These are phyloP conservation scores for Mortierella antarctica DNA, from an alignment of 192 early-diverging fungal species.

Conservation along the genomic window DNA sequence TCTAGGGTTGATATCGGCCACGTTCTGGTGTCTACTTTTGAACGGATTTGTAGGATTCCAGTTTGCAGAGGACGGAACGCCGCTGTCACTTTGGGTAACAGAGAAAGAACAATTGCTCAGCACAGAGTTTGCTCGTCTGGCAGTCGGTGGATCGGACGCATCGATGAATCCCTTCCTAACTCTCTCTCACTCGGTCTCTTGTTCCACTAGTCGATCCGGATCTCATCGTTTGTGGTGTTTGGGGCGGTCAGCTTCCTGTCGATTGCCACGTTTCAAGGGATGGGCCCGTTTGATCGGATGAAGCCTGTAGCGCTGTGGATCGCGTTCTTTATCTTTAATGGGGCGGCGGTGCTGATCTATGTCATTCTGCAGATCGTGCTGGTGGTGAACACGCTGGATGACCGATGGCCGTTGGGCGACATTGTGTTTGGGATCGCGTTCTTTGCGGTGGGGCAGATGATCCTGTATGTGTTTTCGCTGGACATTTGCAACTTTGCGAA, in stretches of 20 bases:
- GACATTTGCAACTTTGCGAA: conserved; percentile 89
- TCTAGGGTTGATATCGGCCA: conserved; percentile 83
- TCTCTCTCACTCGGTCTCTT: neutral
- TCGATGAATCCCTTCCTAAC: neutral
- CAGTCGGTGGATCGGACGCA: neutral
- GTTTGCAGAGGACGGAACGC: conserved; percentile 96
- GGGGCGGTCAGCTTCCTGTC: conserved; percentile 80
- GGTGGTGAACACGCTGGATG: conserved; percentile 95
- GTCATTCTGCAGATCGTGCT: conserved; percentile 91
- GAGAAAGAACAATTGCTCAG: neutral
- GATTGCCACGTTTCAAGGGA: conserved; percentile 83
- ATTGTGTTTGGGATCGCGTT: conserved; percentile 90
- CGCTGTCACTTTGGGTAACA: conserved; percentile 90
- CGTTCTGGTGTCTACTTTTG: conserved; percentile 92
- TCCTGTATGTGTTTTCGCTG: conserved; percentile 82
- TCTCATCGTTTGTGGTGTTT: conserved; percentile 86
- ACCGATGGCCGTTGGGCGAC: conserved; percentile 96
- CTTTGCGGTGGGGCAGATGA: conserved; percentile 87
- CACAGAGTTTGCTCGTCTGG: no score
- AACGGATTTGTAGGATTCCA: conserved; percentile 98
- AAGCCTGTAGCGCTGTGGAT: conserved; percentile 84
- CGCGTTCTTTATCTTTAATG: conserved; percentile 89
- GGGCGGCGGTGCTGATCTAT: conserved; percentile 86
- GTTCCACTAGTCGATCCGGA: conserved; percentile 74
- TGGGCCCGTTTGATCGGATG: conserved; percentile 67